Conservation (phyloP, 2,329 filamentous ascomycete genomes). For the Diaporthe australafricana region DNA sequence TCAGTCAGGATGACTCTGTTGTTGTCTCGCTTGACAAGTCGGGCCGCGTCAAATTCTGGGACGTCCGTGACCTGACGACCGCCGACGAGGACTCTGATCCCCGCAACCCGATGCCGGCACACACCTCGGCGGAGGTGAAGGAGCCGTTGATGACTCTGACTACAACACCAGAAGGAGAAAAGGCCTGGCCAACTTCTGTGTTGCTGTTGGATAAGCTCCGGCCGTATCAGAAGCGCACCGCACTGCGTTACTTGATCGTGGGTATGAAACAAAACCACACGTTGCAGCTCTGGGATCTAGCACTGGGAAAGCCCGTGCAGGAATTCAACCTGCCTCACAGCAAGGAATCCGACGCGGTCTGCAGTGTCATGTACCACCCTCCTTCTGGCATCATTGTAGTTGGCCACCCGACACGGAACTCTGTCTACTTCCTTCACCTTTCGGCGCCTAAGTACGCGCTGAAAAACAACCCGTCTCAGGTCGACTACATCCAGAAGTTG, state of each 20-base stretch:
- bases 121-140: slow-evolving; percentile 79
- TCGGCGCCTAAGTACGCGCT: slow-evolving; percentile 94
- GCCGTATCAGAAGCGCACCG: slow-evolving; percentile 89
- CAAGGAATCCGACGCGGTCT: slow-evolving; percentile 97
- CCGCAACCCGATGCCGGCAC: slow-evolving; percentile 63
- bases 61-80: slow-evolving; percentile 82
- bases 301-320: slow-evolving; percentile 93
- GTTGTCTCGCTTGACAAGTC: slow-evolving; percentile 98
- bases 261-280: slow-evolving; percentile 99
- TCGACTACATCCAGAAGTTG: slow-evolving; percentile 85
- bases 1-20: slow-evolving; percentile 95
- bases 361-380: slow-evolving; percentile 95
- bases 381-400: slow-evolving; percentile 93
- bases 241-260: slow-evolving; percentile 94
- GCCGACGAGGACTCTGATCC: slow-evolving; percentile 63
- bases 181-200: slow-evolving; percentile 96
- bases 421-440: slow-evolving; percentile 95
- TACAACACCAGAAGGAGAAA: slow-evolving; percentile 88
- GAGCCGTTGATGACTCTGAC: slow-evolving; percentile 88
- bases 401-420: slow-evolving; percentile 96
- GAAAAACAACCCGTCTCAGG: slow-evolving; percentile 82
- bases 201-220: slow-evolving; percentile 96
- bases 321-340: slow-evolving; percentile 96
- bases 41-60: slow-evolving; percentile 97
- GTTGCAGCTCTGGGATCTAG: slow-evolving; percentile 97